A percentile compares a stretch with the other conserved stretches of the same genome.
Conservation (phyloP, 2,329 filamentous ascomycete genomes). For the Phymatotrichopsis omnivora region DNA sequence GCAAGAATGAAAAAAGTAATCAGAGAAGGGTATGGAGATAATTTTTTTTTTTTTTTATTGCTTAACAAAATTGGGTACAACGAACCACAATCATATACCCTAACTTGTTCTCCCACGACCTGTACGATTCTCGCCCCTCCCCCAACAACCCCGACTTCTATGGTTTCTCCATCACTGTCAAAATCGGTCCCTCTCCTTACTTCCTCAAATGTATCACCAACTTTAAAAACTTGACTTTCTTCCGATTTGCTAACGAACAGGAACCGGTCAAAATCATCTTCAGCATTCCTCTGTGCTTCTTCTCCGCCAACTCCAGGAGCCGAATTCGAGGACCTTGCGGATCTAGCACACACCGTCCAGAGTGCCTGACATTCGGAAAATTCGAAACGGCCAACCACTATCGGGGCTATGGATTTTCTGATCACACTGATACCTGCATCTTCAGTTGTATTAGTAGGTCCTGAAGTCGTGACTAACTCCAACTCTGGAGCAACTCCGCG, state of each 20-base stretch:
- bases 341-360: constrained; percentile 66
- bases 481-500: constrained; percentile 47
- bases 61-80: constrained; percentile 27
- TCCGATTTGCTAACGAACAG: constrained; percentile 65
- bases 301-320: constrained; percentile 24
- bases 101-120: constrained; percentile 72
- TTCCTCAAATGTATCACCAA: constrained; percentile 62
- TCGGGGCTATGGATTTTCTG: constrained; percentile 66
- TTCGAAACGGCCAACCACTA: constrained; percentile 57
- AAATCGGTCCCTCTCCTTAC: constrained; percentile 81
- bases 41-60: constrained; percentile 12
- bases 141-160: constrained; percentile 78
- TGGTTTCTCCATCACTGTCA: constrained; percentile 69
- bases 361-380: constrained; percentile 64
- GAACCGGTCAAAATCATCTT: constrained; percentile 62
- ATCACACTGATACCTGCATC: constrained; percentile 64
- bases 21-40: not conserved
- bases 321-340: constrained; percentile 20
- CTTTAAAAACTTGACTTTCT: constrained; percentile 41
- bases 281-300: constrained; percentile 33
- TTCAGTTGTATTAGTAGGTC: constrained; percentile 43
- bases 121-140: constrained; percentile 74
- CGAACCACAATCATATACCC: constrained; percentile 82
- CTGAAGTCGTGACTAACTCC: constrained; percentile 52
- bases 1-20: constrained; percentile 3